These are phyloP conservation scores for Monilinia fructigena DNA, from an alignment of 2,329 filamentous ascomycete species.

Conservation along the genomic window DNA sequence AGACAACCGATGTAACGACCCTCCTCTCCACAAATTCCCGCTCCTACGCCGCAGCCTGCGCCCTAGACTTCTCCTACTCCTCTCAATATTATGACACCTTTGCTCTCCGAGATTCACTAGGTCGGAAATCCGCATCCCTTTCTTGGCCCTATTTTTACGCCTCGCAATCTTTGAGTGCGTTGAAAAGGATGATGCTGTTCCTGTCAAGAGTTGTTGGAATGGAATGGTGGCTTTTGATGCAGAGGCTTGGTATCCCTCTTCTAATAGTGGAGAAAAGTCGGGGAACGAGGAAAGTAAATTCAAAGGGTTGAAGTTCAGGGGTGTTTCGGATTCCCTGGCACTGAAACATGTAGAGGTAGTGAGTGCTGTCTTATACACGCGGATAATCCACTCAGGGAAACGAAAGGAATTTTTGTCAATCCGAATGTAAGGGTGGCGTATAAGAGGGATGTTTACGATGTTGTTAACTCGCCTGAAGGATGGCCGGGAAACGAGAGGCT, in stretches of 20 bases:
- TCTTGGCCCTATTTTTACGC: slow-evolving; percentile 59
- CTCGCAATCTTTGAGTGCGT: slow-evolving; percentile 50
- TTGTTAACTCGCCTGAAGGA: slow-evolving; percentile 25
- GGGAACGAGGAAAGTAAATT: neutral
- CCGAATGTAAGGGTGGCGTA: slow-evolving; percentile 67
- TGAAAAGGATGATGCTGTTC: slow-evolving; percentile 50
- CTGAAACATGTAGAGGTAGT: slow-evolving; percentile 65
- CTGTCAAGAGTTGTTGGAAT: slow-evolving; percentile 57
- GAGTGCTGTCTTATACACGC: slow-evolving; percentile 76
- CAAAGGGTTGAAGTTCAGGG: slow-evolving; percentile 55
- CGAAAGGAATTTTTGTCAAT: slow-evolving; percentile 65
- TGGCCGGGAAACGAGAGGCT: slow-evolving; percentile 24
- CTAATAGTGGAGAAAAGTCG: no score
- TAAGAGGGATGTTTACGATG: slow-evolving; percentile 48
- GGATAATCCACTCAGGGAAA: slow-evolving; percentile 52
- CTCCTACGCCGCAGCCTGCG: slow-evolving; percentile 59
- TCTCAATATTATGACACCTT: slow-evolving; percentile 62
- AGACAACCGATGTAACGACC: slow-evolving; percentile 54
- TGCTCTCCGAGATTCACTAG: slow-evolving; percentile 51
- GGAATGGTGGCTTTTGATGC: slow-evolving; percentile 54
- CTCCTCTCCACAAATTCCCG: slow-evolving; percentile 57
- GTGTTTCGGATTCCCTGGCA: slow-evolving; percentile 59
- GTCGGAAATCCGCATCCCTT: slow-evolving; percentile 47
- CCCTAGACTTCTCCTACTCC: slow-evolving; percentile 57
- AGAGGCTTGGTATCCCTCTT: slow-evolving; percentile 49